Conservation (phyloP, 2,329 filamentous ascomycete genomes). For the Penicillium sp. region DNA sequence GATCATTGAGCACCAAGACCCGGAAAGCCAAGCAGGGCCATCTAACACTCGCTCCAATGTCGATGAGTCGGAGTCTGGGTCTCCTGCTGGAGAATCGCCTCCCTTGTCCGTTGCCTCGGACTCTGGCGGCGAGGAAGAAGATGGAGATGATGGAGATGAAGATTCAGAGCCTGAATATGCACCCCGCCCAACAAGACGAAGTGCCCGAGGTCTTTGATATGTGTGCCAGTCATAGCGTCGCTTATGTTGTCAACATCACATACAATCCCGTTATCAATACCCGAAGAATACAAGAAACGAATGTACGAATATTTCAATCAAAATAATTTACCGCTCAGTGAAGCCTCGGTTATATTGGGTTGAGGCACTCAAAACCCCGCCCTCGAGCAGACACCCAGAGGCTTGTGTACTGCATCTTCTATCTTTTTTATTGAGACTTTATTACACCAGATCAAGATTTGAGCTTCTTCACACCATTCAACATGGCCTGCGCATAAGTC, state of each 20-base stretch:
- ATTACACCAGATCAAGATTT: not conserved
- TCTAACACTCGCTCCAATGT: conserved; percentile 5
- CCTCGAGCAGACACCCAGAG: too few species aligned
- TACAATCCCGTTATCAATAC: not conserved
- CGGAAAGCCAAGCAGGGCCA: not conserved
- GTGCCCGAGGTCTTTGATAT: conserved; percentile 21
- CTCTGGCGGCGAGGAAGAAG: conserved; percentile 10
- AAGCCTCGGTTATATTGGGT: too few species aligned
- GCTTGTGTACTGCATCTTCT: too few species aligned
- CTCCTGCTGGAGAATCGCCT: not conserved
- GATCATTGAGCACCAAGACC: conserved; percentile 31
- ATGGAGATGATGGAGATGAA: conserved; percentile 6
- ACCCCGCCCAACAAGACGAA: conserved; percentile 24
- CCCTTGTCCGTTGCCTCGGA: conserved; percentile 15
- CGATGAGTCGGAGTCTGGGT: conserved; percentile 3
- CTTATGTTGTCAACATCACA: too few species aligned
- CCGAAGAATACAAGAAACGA: not conserved
- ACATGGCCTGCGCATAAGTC: conserved; percentile 52
- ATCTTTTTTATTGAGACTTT: too few species aligned
- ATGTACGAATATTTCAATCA: too few species aligned
- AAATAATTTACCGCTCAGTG: too few species aligned
- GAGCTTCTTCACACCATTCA: not conserved
- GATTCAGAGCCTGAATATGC: conserved; percentile 21
- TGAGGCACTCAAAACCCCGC: too few species aligned
- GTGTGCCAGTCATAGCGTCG: not conserved